These are phyloP conservation scores for Chrysoporthe deuterocubensis DNA, from an alignment of 2,329 filamentous ascomycete genomes.

Conservation along the genomic window DNA sequence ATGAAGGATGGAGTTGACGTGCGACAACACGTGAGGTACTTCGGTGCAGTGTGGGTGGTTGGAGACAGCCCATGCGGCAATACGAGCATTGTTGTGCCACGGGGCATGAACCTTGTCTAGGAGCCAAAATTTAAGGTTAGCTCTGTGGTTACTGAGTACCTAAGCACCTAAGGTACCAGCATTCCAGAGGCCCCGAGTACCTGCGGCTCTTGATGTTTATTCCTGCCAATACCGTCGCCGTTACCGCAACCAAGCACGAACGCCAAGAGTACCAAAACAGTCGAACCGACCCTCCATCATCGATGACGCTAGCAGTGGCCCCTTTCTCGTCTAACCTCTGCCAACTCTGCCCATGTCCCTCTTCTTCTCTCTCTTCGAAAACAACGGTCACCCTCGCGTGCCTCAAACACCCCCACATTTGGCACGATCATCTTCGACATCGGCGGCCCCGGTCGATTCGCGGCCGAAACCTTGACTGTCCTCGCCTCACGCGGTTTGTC, in stretches of 20 bases:
- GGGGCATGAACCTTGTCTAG: not conserved
- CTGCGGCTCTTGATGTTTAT: not conserved
- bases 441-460: not conserved
- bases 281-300: not conserved
- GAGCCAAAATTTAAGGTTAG: constrained; percentile 4
- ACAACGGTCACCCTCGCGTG: not conserved
- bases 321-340: not conserved
- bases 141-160: not conserved
- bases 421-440: not conserved
- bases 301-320: not conserved
- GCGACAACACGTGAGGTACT: not conserved
- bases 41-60: not conserved
- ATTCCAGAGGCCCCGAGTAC: not conserved
- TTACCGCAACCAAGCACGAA: not conserved
- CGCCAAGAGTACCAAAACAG: constrained; percentile 1
- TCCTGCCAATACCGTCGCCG: not conserved
- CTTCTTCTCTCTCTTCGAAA: not conserved
- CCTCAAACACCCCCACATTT: not conserved
- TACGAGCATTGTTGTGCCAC: not conserved
- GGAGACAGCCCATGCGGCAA: not conserved
- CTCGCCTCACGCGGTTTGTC: not conserved
- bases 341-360: not conserved
- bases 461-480: not conserved
- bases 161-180: not conserved
- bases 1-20: not conserved